phyloP scores from a whole-genome alignment of 805 yeast genomes.

The Lipomyces chichibuensis region DNA sequence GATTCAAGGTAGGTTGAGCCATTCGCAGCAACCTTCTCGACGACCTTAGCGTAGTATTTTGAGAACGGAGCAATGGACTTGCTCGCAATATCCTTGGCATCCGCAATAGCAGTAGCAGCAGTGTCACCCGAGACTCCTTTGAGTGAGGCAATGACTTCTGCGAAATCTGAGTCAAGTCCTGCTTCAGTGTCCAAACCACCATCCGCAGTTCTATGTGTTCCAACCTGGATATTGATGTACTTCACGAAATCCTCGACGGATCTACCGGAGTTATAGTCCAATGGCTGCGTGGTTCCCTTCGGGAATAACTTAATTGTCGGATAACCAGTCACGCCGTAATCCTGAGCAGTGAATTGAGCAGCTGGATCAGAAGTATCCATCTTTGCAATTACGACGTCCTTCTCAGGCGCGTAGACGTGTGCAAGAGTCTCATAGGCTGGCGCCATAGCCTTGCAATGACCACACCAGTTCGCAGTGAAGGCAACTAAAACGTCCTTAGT shows the following conservation, averaged over 20 bases:
- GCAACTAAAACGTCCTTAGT: conserved; percentile 51
- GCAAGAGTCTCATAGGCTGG: conserved; percentile 59
- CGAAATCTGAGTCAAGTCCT: conserved; percentile 48
- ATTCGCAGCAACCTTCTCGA: conserved; percentile 40
- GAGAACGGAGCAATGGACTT: conserved; percentile 29
- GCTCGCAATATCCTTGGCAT: conserved; percentile 44
- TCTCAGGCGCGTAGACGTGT: conserved; percentile 49
- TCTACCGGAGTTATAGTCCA: conserved; percentile 57
- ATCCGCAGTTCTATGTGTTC: conserved; percentile 48
- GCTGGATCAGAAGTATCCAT: conserved; percentile 55
- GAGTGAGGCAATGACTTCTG: conserved; percentile 42
- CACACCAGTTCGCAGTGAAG: conserved; percentile 65
- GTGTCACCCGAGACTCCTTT: conserved; percentile 40
- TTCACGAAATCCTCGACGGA: conserved; percentile 54
- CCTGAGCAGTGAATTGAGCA: conserved; percentile 47
- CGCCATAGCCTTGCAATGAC: conserved; percentile 56
- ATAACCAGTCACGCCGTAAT: conserved; percentile 51
- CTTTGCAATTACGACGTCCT: conserved; percentile 50
- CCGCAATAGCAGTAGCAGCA: conserved; percentile 45
- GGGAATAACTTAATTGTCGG: conserved; percentile 62
- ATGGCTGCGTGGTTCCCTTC: conserved; percentile 48
- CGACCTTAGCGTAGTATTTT: conserved; percentile 39
- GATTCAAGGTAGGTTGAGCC: conserved; percentile 47
- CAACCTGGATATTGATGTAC: conserved; percentile 50
- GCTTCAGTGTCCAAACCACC: conserved; percentile 49